Evolutionary conservation across 1,284 basidiomycete genomes (phyloP), one percentile per base, ranked within the genome.

Genomic region (Veloporphyrellus conicus): DNA sequence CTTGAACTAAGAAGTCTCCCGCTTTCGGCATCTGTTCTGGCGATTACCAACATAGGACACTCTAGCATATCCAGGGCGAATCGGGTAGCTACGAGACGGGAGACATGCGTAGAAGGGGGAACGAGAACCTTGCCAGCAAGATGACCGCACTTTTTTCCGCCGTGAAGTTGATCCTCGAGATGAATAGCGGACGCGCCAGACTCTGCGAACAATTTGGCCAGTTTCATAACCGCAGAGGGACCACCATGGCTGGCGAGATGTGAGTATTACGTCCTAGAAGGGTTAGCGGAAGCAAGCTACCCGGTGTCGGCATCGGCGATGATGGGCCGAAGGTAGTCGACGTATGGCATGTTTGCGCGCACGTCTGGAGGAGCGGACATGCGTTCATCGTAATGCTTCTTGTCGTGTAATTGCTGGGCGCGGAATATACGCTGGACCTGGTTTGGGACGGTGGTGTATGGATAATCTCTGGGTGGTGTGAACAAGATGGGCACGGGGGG

Each of bases 261-360:
- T 64, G 35, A 63, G 54, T 11, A 16, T 33, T 25, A 37, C 7
- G 19, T 34, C 8, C 7, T 41, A 46, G 34, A 31, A 19, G 31
- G 19, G n/a, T 12, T 18, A 11, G 34, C 19, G 18, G 14, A 40
- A 40, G 41, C 20, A 35, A 47, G 25, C 72, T 58, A 93, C 90
- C 90, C 92, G 39, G 93, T 94, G 71, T 95, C 93, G 35, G 86
- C 93, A 66, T 96, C 93, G 11, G 93, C 93, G 54, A 97, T 87
- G 56, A 97, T 94, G 20, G 93, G 93, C 41, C 91, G 77, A 44
- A 97, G 72, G 68, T 96, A 97, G 68, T 97, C 93, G 45, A 92
- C 74, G 57, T 84, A 84, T 48, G 82, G 77, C 72, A 88, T 77
- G 56, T 82, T 82, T 32, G 76, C 75, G 45, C 85, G 74, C 53